phyloP scores from a whole-genome alignment of 2,329 filamentous ascomycete species.

The Zasmidium angulare region DNA sequence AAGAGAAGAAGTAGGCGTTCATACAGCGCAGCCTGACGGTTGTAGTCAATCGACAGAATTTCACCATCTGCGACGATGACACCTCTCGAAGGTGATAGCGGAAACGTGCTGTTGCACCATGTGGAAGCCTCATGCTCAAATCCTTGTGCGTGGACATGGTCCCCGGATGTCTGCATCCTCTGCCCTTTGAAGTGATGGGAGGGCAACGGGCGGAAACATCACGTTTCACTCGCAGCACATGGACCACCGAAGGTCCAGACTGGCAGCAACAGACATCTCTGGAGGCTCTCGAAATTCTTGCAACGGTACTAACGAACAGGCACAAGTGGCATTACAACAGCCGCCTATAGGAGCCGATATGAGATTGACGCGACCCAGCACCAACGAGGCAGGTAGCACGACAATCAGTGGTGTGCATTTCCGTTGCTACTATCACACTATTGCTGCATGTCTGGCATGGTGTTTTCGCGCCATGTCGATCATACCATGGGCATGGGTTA shows the following conservation, averaged over 20 bases:
- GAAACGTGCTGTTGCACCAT: not conserved
- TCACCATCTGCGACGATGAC: not conserved
- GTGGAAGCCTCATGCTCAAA: not conserved
- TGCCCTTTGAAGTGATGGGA: not conserved
- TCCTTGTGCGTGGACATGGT: not conserved
- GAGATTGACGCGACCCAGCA: not conserved
- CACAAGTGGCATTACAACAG: not conserved
- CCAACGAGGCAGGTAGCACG: not conserved
- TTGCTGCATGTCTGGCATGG: not conserved
- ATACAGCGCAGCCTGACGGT: no score
- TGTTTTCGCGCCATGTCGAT: not conserved
- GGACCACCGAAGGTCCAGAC: not conserved
- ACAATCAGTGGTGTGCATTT: not conserved
- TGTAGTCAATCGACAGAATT: not conserved
- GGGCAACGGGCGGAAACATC: not conserved
- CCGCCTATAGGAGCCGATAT: not conserved
- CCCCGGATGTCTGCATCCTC: not conserved
- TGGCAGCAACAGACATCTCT: not conserved
- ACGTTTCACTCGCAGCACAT: not conserved
- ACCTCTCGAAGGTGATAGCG: not conserved
- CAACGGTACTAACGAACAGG: no score
- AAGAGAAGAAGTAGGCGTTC: slow-evolving; percentile 1
- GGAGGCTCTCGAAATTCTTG: no score
- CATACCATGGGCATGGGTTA: not conserved
- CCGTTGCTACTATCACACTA: no score